Percentiles rank a stretch among this genome's conserved stretches.
phyloP scores from a whole-genome alignment of 345 rosid genomes.

The Fremontodendron californicum region DNA sequence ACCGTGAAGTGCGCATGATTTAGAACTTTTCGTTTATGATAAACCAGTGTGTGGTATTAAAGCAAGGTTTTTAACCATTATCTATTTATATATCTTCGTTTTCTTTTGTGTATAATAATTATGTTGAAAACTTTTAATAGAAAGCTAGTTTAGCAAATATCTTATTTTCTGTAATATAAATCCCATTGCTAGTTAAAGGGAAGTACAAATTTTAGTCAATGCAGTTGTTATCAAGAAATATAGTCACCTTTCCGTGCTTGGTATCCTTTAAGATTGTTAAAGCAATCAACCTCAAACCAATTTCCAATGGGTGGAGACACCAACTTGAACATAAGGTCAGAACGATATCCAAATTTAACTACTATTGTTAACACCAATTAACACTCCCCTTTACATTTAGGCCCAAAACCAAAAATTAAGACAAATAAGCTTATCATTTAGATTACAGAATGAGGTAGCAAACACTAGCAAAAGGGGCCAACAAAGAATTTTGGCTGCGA shows the following conservation, averaged over 20 bases:
- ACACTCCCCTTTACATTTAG: neutral
- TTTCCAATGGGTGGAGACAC: neutral
- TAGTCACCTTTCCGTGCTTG: neutral
- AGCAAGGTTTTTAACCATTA: neutral
- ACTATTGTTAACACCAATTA: neutral
- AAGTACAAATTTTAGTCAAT: neutral
- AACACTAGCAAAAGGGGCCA: neutral
- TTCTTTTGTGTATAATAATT: neutral
- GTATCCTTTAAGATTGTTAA: neutral
- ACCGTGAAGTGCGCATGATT: neutral
- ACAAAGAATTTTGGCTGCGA: neutral
- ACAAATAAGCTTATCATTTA: neutral
- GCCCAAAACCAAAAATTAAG: neutral
- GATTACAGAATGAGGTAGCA: neutral
- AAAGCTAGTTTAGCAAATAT: neutral
- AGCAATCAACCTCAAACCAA: neutral
- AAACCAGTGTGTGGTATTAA: neutral
- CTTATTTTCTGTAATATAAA: neutral
- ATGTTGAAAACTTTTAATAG: neutral
- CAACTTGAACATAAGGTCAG: neutral
- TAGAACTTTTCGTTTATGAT: neutral
- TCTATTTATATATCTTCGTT: neutral
- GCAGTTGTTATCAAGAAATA: neutral
- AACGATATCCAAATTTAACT: neutral
- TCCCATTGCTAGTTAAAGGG: neutral